phyloP scores from a whole-genome alignment of 2,329 filamentous ascomycete genomes.

The Fusarium floridanum region DNA sequence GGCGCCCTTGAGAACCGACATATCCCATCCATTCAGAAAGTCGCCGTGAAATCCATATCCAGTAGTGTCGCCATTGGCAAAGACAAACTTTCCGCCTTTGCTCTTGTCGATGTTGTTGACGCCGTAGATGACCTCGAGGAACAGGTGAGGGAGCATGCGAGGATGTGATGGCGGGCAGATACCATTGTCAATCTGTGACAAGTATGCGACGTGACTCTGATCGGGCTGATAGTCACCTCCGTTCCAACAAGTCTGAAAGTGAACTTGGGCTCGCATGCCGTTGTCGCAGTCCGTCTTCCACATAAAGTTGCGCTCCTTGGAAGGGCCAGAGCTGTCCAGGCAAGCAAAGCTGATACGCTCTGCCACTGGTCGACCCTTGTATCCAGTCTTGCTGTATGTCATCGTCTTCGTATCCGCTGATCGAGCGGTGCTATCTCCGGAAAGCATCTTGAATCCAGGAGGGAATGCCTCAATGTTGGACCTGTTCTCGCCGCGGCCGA shows the following conservation, averaged over 20 bases:
- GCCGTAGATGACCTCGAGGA: conserved; percentile 41
- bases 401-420: conserved; percentile 34
- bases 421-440: conserved; percentile 33
- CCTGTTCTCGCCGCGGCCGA: conserved; percentile 41
- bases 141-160: conserved; percentile 37
- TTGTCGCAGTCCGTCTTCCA: conserved; percentile 38
- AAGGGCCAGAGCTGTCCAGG: conserved; percentile 38
- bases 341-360: conserved; percentile 44
- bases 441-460: conserved; percentile 41
- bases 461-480: conserved; percentile 41
- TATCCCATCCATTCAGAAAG: conserved; percentile 40
- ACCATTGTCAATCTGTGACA: conserved; percentile 43
- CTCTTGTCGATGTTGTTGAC: conserved; percentile 42
- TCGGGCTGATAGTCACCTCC: conserved; percentile 37
- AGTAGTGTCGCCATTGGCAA: conserved; percentile 42
- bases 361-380: conserved; percentile 27
- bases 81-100: conserved; percentile 39
- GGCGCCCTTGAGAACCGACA: conserved; percentile 26
- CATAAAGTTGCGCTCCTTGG: conserved; percentile 39
- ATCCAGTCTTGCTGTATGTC: conserved; percentile 31
- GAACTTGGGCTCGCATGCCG: conserved; percentile 42
- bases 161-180: conserved; percentile 40
- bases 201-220: conserved; percentile 42
- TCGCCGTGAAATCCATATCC: conserved; percentile 43
- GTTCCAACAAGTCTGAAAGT: conserved; percentile 44